Conservation (phyloP, 441 rosid species). For the Syzygium syzygioides region DNA sequence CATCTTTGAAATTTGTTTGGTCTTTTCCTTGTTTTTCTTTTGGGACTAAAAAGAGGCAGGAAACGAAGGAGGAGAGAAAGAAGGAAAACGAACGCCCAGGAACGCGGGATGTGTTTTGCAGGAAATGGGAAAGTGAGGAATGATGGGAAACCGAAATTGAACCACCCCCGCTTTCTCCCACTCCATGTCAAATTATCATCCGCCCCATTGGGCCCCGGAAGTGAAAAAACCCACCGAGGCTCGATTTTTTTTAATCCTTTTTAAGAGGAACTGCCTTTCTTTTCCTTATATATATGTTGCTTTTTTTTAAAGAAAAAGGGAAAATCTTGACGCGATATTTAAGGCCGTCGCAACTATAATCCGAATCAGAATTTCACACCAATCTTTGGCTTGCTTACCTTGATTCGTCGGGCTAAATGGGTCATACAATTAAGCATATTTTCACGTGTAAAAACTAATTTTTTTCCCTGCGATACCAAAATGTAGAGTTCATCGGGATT, state of each 20-base stretch:
- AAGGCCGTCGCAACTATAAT: accelerated
- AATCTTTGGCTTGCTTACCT: neutral
- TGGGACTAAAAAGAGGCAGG: neutral
- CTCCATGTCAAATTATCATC: neutral
- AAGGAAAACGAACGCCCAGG: neutral
- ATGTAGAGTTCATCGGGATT: neutral
- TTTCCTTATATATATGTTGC: neutral
- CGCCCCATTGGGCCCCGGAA: neutral
- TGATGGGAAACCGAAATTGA: neutral
- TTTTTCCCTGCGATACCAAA: neutral
- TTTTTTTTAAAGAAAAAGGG: neutral
- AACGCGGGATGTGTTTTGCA: neutral
- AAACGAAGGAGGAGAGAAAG: too few species aligned
- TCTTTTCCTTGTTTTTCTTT: neutral
- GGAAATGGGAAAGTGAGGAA: neutral
- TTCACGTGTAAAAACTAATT: neutral
- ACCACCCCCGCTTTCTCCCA: neutral
- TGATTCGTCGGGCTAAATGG: neutral
- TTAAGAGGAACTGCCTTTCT: neutral
- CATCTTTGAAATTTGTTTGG: neutral
- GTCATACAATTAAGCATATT: neutral
- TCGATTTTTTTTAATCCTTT: neutral
- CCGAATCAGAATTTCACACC: accelerated
- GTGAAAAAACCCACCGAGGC: neutral
- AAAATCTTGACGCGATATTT: neutral